Base-by-base conservation (phyloP, 2,329 filamentous ascomycete species). In the Fusarium sp. region DNA sequence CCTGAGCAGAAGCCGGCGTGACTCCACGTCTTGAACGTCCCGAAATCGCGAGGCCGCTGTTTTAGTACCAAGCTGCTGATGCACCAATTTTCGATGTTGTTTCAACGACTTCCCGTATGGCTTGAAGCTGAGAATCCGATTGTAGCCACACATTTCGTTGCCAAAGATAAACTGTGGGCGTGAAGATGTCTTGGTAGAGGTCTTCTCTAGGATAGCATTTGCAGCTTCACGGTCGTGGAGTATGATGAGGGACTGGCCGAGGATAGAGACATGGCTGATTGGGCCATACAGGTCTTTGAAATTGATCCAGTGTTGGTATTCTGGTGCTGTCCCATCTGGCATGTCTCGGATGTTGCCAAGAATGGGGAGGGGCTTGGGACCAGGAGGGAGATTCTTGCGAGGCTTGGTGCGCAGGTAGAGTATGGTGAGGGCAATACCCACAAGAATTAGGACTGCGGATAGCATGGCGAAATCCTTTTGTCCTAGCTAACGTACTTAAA, bases 331-430 rank as follows among this genome's bases (percentile, higher is more conserved):
- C 0, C 61, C 57, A 1, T 80, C 75, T 1, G 87, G 87, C 18
- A 89, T 74, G 66, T 89, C 86, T 5, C 69, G 67, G 20, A 88
- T 67, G 68, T 89, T 89, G 8, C 87, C 87, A 2, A 89, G 28
- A 1, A 89, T 28, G 0, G 86, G 85, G 14, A 85, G 73, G 1
- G 82, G 82, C 35, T 80, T 85, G 0, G 87, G 88, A 0, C 88
- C 87, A 2, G 87, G 87, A 3, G 87, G 87, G 3, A 64, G 56
- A 1, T 45, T 64, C 17, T 42, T 51, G 22, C 18, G 41, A 4
- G 31, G 36, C 4, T 1, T 64, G 13, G 31, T 44, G 1, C 36
- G 24, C 4, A 62, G 2, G 17, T 33, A 38, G 17, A 36, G 10
- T 6, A 62, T 12, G 7, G 5, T 0, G 7, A 51, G 4, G 13